Evolutionary conservation across 2,329 filamentous ascomycete species (phyloP), one percentile per base, ranked within the genome.

Genomic region (Xylariales sp.): DNA sequence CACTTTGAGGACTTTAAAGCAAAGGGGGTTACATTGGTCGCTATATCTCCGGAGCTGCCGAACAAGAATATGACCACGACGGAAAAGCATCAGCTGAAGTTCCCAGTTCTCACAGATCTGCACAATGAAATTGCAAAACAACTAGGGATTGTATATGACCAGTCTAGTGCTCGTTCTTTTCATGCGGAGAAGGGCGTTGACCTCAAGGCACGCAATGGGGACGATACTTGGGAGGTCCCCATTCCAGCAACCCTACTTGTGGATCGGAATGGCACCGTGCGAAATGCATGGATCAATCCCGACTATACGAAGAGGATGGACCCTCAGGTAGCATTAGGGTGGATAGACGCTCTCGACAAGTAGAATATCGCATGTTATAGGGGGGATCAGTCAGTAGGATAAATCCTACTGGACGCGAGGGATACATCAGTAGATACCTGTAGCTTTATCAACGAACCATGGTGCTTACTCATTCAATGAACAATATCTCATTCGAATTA

Each of bases 21-120:
- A 10, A 59, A 55, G 18, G 63, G 64, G 10, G 64, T 67, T 18
- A 64, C 61, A 2, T 54, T 70, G 1, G 63, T 70, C 1, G 66
- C 66, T 22, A 57, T 71, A 44, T 60, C 66, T 1, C 65, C 66
- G 1, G 63, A 69, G 44, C 56, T 68, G 12, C 66, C 68, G 2
- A 55, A 67, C 46, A 48, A 52, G 2, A 59, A 61, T 4, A 51
- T 70, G 29, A 57, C 53, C 6, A 64, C 54, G 4, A 47, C 51
- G 4, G 63, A 69, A 52, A 70, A 70, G 56, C 55, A 65, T 22
- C 60, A 55, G 6, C 52, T 71, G 10, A 51, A 59, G 43, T 70
- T 67, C 39, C 51, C 57, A 1, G 67, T 70, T 3, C 54, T 70
- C 4, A 64, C 63, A 2, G 68, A 70, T 44, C 41, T 27, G 24